Evolutionary conservation across 768 basidiomycete genomes (phyloP).

Genomic region (Boletus bicolor): DNA sequence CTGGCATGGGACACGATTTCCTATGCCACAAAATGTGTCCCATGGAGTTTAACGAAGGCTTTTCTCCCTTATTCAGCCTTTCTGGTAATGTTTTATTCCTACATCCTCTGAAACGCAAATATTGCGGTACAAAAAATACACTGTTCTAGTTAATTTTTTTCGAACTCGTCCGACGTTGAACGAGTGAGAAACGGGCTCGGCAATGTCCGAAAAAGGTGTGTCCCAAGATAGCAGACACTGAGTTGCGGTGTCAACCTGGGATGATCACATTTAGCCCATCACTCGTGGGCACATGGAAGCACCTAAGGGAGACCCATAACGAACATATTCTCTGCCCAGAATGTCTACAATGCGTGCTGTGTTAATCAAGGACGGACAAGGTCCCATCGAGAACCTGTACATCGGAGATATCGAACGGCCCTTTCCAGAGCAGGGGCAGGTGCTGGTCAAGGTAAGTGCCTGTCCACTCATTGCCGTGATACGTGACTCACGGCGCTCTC

Average conservation of each 20-base stretch:
- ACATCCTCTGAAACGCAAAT: neutral
- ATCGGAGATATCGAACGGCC: slow-evolving; percentile 71
- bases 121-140: neutral
- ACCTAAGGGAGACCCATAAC: neutral
- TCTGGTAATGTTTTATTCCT: too few relatives aligned
- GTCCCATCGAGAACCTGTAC: slow-evolving; percentile 74
- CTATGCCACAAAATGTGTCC: too few relatives aligned
- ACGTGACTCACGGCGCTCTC: slow-evolving; percentile 1
- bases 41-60: too few relatives aligned
- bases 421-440: slow-evolving; percentile 50
- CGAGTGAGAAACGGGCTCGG: neutral
- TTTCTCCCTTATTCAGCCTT: too few relatives aligned
- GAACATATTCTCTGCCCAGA: neutral
- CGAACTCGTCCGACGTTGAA: neutral
- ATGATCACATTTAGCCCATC: neutral
- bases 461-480: neutral
- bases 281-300: neutral
- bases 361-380: slow-evolving; percentile 71
- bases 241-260: too few relatives aligned
- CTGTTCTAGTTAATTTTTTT: too few relatives aligned
- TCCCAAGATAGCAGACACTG: too few relatives aligned
- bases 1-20: too few relatives aligned
- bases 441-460: slow-evolving; percentile 70
- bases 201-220: neutral
- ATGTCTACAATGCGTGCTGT: slow-evolving; percentile 66